Percentiles rank a stretch among this genome's conserved stretches.
Conservation (phyloP, 78 protist genomes). For the Planoprotostelium fungivorum region DNA sequence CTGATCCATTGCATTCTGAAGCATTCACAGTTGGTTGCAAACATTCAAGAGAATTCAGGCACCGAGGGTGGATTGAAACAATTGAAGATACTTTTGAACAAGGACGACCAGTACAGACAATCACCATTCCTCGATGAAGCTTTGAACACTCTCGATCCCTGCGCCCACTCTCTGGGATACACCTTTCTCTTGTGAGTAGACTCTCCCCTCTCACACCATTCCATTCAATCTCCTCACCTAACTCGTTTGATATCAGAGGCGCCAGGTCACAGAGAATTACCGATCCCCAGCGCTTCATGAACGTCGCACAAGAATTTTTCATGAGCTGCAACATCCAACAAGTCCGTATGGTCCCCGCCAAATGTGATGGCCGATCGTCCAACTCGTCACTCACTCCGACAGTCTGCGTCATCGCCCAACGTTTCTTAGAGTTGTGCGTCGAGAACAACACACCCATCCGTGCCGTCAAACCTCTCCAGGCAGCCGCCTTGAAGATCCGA, state of each 20-base stretch:
- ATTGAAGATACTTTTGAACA: not conserved
- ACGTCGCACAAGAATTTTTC: conserved; percentile 9
- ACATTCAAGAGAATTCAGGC: not conserved
- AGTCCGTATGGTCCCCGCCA: conserved; percentile 11
- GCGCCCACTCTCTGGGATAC: conserved; percentile 30
- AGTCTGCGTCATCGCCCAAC: conserved; percentile 21
- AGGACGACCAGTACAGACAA: not conserved
- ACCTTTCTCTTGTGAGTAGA: conserved; percentile 43
- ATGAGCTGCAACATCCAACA: not conserved
- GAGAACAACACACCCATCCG: conserved; percentile 9
- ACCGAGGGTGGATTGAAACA: not conserved
- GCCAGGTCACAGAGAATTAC: not conserved
- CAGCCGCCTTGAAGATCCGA: conserved; percentile 1
- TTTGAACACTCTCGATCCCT: conserved; percentile 20
- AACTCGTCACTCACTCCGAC: not conserved
- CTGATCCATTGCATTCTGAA: no score
- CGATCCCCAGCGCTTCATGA: conserved; percentile 2
- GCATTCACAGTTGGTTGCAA: not conserved
- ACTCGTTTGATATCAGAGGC: not conserved
- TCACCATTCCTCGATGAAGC: conserved; percentile 11
- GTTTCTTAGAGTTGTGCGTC: conserved; percentile 13
- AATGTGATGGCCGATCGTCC: not conserved
- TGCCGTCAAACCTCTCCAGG: conserved; percentile 26
- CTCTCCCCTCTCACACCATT: not conserved
- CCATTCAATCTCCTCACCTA: not conserved